Base-by-base conservation (phyloP, 2,329 filamentous ascomycete genomes). In the Talaromyces sp. region DNA sequence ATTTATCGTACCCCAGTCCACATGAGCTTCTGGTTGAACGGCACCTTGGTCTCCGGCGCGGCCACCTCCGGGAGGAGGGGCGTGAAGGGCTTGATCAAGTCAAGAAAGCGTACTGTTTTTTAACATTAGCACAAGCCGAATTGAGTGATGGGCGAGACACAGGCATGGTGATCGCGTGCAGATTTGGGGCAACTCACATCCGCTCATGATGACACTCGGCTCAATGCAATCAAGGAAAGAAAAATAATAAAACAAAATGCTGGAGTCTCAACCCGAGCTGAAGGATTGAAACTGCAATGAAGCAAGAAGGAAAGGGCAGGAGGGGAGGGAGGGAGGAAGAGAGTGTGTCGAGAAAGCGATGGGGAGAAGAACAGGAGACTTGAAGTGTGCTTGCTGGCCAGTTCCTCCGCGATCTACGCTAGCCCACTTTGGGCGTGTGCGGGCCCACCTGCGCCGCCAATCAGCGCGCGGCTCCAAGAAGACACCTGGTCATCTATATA, bases 61-160 rank as follows among this genome's bases (percentile, higher is more conserved):
- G 94, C 90, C 81, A 99, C 95, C 89, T 99, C 95, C 76, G 95
- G 95, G 79, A 99, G 91, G 87, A 98, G 92, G 84, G 95, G 94
- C 85, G 96, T 92, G 80, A 99, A 99, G 76, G 95, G 95, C 83
- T 99, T 99, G 84, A 99, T 95, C 79, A 98, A 87, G 82, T 99
- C 95, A 84, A 99, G 94, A 79, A 99, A 99, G 79, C 95, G 93
- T 82, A 99, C 94, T 98, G 67, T 62, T 59, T 58, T 18, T 14
- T 5, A 53, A 74, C 59, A 77, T 62, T 68, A 70, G 52, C 33
- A 31, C 12, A 42, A 14, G 4, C 5, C 16, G 44, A 33, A 57
- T 53, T 36, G 56, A 58, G 28, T 10, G 33, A 18, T 51, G 9
- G 47, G 23, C 18, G 47, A 51, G 18, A 67, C 64, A 67, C 68